Conservation (phyloP, 148 eudicot species). For the Arctostaphylos glauca region DNA sequence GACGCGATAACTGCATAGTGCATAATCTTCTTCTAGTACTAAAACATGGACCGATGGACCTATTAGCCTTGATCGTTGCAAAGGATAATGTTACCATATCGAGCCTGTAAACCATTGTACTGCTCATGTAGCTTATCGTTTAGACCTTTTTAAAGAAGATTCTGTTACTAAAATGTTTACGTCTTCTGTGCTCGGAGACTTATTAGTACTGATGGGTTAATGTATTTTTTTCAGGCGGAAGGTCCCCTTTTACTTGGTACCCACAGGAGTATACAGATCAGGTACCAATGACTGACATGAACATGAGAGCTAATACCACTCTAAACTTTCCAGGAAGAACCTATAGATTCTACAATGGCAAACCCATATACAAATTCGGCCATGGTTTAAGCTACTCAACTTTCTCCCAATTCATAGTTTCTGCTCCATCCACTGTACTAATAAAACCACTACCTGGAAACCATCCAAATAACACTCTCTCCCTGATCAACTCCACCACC, state of each 20-base stretch:
- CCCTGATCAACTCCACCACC: not conserved
- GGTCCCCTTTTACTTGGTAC: conserved; percentile 48
- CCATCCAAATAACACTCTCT: not conserved
- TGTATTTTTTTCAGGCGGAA: conserved; percentile 33
- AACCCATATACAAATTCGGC: conserved; percentile 34
- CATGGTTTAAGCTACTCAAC: conserved; percentile 41
- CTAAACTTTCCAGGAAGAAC: conserved; percentile 38
- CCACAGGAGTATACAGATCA: conserved; percentile 21
- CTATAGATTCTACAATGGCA: conserved; percentile 37
- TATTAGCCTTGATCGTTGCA: too few species aligned
- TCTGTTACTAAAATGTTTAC: too few species aligned
- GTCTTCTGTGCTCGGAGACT: not conserved
- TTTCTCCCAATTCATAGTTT: conserved; percentile 22
- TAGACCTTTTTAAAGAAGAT: too few species aligned
- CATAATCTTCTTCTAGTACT: too few species aligned
- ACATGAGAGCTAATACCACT: conserved; percentile 34
- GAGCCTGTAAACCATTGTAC: too few species aligned
- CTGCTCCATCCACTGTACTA: conserved; percentile 16
- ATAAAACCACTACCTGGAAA: not conserved
- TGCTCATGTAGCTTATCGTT: too few species aligned
- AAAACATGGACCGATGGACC: too few species aligned
- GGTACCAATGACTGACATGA: conserved; percentile 43
- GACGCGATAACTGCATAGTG: too few species aligned
- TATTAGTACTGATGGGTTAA: not conserved
- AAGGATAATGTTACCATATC: too few species aligned